Percentiles rank a stretch among this genome's conserved stretches.
Conservation (phyloP, 1,139 yeast species). For the Fermentozyma sake region DNA sequence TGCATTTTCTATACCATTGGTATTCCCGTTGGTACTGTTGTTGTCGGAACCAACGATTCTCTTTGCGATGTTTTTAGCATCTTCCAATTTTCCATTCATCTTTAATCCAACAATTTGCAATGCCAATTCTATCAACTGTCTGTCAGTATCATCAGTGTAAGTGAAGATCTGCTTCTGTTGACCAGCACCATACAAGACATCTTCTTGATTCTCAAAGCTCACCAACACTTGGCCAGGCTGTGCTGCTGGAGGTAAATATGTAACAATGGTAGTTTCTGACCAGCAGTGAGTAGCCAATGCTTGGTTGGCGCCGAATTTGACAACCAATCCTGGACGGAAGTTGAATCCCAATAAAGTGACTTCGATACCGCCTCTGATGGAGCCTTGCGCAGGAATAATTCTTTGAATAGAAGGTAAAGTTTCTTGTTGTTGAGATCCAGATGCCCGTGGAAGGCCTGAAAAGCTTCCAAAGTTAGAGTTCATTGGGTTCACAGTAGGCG, state of each 20-base stretch:
- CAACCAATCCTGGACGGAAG: slow-evolving; percentile 75
- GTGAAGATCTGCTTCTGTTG: slow-evolving; percentile 66
- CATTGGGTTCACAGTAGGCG: background rate
- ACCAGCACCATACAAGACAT: slow-evolving; percentile 23
- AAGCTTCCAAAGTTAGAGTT: slow-evolving; percentile 5
- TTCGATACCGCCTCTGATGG: slow-evolving; percentile 92
- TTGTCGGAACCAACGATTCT: slow-evolving; percentile 68
- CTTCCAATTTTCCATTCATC: slow-evolving; percentile 91
- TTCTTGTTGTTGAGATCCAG: slow-evolving; percentile 11
- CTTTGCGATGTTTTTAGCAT: slow-evolving; percentile 85
- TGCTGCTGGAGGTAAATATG: slow-evolving; percentile 87
- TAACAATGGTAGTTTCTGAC: slow-evolving; percentile 91
- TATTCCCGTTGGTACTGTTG: slow-evolving; percentile 7
- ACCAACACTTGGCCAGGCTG: slow-evolving; percentile 90
- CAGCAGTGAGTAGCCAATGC: slow-evolving; percentile 93
- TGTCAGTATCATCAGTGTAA: slow-evolving; percentile 87
- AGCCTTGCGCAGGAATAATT: slow-evolving; percentile 92
- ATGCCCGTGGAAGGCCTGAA: slow-evolving; percentile 11
- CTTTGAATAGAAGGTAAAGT: slow-evolving; percentile 63
- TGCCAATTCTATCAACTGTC: slow-evolving; percentile 88
- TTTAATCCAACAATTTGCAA: slow-evolving; percentile 90
- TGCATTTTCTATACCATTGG: slow-evolving; percentile 8
- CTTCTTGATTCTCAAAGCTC: slow-evolving; percentile 57
- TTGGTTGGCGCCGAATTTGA: slow-evolving; percentile 78
- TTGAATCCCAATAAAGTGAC: slow-evolving; percentile 84